Base-by-base conservation (phyloP, 306 rosid genomes). In the Dryas octopetala region DNA sequence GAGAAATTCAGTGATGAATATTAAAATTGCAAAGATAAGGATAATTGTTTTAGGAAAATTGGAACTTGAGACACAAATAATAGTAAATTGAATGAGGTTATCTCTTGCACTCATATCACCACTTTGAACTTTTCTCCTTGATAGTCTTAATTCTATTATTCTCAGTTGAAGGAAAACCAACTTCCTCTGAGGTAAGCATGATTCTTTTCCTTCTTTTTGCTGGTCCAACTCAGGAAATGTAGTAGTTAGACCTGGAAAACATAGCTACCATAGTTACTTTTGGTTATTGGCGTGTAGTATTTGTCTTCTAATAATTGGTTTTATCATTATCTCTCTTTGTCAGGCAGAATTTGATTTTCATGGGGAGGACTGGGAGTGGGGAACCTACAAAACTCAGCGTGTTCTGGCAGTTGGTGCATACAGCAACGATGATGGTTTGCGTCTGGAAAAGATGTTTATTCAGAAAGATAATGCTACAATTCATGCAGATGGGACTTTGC, bases 281-380 rank as follows among this genome's bases (percentile, higher is more conserved):
- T 82, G 66, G 46, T 68, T 52, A 62, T 45, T 73, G 48, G 76
- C 74, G 32, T 66, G 83, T 43, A 66, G 26, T 50, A 51, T 83
- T 70, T 76, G 45, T 74, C 40, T 19, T 83, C 67, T 82, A 55
- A 68, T 71, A 66, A 77, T 71, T 48, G 62, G 19, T 47, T 44
- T 64, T 84, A 79, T 82, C 76, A 59, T 84, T 68, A 38, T 73
- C 55, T 71, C 6, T 44, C 65, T 38, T 70, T 75, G 19, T 82
- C 89, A 95, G 98, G 96, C 96, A 66, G 92, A 91, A 55, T 91
- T 95, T 68, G 95, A 95, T 83, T 87, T 95, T 76, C 96, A 85
- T n/a, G 98, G 98, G 57, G 93, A 91, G 76, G 91, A 91, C 76
- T 95, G 97, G 98, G 98, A 95, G 76, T 95, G 91, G 96, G 98